Evolutionary conservation across 495 filamentous ascomycete genomes (phyloP).

Genomic region (Lepraria neglecta): DNA sequence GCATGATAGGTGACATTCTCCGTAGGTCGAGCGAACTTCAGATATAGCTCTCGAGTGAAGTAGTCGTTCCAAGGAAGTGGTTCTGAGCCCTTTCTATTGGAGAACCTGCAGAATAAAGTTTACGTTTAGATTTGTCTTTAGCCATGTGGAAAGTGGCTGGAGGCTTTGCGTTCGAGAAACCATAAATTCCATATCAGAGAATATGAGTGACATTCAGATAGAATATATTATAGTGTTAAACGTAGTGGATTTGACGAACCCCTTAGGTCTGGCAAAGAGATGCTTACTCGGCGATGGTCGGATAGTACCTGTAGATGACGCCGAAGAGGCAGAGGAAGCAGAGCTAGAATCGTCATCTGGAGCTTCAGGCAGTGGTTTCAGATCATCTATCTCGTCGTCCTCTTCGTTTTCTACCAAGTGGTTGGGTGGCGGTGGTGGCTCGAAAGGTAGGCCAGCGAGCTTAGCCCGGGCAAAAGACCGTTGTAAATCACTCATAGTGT

Average conservation of each 20-base stretch:
- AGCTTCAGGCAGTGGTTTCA: slow-evolving; percentile 32
- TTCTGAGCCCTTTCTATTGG: slow-evolving; percentile 25
- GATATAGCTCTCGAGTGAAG: slow-evolving; percentile 77
- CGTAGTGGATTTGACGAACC: slow-evolving; percentile 41
- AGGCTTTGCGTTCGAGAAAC: background rate
- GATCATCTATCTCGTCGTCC: slow-evolving; percentile 33
- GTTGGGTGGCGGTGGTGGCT: slow-evolving; percentile 45
- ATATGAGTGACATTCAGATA: background rate
- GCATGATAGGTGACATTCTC: slow-evolving; percentile 66
- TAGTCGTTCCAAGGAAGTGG: slow-evolving; percentile 78
- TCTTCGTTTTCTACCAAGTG: slow-evolving; percentile 45
- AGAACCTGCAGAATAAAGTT: slow-evolving; percentile 7
- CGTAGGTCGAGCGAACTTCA: slow-evolving; percentile 42
- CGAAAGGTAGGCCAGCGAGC: slow-evolving; percentile 56
- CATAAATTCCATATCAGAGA: background rate
- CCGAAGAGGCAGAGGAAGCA: slow-evolving; percentile 61
- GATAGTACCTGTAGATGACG: slow-evolving; percentile 84
- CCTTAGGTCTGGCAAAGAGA: slow-evolving; percentile 62
- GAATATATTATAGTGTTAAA: background rate
- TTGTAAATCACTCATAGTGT: slow-evolving; percentile 77
- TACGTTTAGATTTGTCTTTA: slow-evolving; percentile 2
- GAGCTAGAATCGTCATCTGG: slow-evolving; percentile 70
- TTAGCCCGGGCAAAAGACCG: slow-evolving; percentile 76
- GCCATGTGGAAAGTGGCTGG: background rate
- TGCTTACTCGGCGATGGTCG: slow-evolving; percentile 70